Base-by-base conservation (phyloP, 352 stramenopile species). In the Pseudoperonospora humuli region DNA sequence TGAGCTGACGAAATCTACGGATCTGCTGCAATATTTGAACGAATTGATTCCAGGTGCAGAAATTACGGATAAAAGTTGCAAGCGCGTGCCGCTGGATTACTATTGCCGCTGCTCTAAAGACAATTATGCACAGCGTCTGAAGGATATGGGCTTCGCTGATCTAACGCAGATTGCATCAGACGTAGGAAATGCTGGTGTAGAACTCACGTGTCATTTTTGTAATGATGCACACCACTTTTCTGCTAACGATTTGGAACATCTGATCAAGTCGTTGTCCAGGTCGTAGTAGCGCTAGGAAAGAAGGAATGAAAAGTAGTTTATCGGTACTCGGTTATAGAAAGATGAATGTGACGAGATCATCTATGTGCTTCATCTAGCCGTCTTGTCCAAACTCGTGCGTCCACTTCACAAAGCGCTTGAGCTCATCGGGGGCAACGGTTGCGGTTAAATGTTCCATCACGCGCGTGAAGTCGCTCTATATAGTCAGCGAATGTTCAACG, bases 381-480 rank as follows among this genome's bases (percentile, higher is more conserved):
- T 99, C 96, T 69, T 99, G 91, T 32, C 97, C 97, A 81, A 99
- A 99, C 64, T 99, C 84, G 23, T 91, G 84, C 5, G 97, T 99
- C 97, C 97, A 99, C 50, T 99, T 95, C 13, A 95, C 75, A 55
- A 99, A 99, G 20, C 93, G 79, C 40, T 93, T 82, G 31, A 99
- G 83, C 64, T 99, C 97, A 11, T 98, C 92, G 25, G 77, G 54
- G 6, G 93, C 95, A n/a, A 99, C 96, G 37, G 95, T 97, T 2
- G 85, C 91, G 32, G 94, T 80, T 3, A 87, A 96, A 65, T 97
- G 92, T 45, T 90, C 80, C 62, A 99, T 75, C 13, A 97, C 93
- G 43, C 79, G 85, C 49, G 95, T 75, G 67, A 99, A 99, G 68
- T 99, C 96, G 37, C 77, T 84, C 63, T 97, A 57, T 97, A 57